A percentile compares a stretch with the other conserved stretches of the same genome.
phyloP scores from a whole-genome alignment of 2,329 filamentous ascomycete genomes.

The Venturia aucupariae region DNA sequence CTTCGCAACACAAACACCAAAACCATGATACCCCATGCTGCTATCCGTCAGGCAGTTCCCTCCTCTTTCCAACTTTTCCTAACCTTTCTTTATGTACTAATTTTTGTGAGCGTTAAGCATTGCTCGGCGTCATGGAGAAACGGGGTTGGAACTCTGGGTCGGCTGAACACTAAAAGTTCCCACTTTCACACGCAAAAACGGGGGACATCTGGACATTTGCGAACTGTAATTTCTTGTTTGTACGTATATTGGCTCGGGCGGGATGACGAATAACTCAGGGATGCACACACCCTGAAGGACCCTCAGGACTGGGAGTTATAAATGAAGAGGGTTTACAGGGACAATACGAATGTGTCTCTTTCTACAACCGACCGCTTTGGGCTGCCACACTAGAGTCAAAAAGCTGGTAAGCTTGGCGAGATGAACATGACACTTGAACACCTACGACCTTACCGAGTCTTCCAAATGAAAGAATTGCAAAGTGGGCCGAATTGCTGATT shows the following conservation, averaged over 20 bases:
- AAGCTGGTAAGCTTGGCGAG: too few relatives aligned
- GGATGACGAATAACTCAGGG: not conserved
- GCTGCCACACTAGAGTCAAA: too few relatives aligned
- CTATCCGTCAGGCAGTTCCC: not conserved
- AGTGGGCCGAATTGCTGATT: too few relatives aligned
- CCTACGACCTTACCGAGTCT: too few relatives aligned
- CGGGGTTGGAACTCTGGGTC: not conserved
- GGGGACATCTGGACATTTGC: too few relatives aligned
- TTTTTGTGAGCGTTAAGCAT: constrained; percentile 5
- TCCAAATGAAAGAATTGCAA: too few relatives aligned
- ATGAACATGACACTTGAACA: too few relatives aligned
- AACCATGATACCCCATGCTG: not conserved
- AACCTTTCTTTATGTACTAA: not conserved
- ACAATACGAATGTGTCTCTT: not conserved
- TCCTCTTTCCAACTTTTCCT: not conserved
- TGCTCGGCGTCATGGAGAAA: not conserved
- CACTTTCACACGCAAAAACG: too few relatives aligned
- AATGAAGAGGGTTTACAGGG: not conserved
- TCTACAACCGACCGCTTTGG: too few relatives aligned
- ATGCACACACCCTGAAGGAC: not conserved
- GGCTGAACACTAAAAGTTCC: not conserved
- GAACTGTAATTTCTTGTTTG: constrained; percentile 1
- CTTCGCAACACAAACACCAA: not conserved
- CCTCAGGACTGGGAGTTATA: not conserved
- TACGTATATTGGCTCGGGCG: not conserved